These are phyloP conservation scores for Auxenochlorella pyrenoidosa DNA, from an alignment of 139 green algal species.

Conservation along the genomic window DNA sequence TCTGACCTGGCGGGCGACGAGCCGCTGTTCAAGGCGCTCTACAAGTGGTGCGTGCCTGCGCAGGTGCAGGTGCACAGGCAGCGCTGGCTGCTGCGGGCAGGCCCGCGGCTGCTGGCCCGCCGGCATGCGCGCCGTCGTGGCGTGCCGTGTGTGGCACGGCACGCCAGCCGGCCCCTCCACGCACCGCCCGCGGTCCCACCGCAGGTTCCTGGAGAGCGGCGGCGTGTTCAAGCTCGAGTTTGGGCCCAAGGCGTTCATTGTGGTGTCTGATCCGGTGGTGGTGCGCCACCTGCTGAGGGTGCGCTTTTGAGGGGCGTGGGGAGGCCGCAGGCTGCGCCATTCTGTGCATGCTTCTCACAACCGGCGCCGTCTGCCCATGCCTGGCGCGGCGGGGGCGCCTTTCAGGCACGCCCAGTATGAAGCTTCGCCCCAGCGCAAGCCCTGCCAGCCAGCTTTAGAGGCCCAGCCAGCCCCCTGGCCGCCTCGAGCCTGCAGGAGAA, in stretches of 20 bases:
- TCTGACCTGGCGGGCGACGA: slow-evolving; percentile 91
- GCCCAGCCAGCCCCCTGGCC: background rate
- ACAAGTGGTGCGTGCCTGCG: slow-evolving; percentile 78
- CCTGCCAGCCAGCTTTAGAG: background rate
- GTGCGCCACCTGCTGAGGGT: slow-evolving; percentile 91
- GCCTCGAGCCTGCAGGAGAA: slow-evolving; percentile 77
- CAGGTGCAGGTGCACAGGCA: background rate
- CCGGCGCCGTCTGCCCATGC: too few species aligned
- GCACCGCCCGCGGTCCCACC: background rate
- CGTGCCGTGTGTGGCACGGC: too few species aligned
- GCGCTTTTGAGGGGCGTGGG: background rate
- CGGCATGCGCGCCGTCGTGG: too few species aligned
- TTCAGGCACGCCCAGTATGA: too few species aligned
- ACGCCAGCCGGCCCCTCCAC: background rate
- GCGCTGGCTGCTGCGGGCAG: too few species aligned
- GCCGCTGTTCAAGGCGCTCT: slow-evolving; percentile 94
- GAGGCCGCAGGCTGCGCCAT: background rate
- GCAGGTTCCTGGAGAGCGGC: slow-evolving; percentile 90
- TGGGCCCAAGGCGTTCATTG: slow-evolving; percentile 98
- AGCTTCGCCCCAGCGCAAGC: too few species aligned
- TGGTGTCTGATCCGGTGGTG: slow-evolving; percentile 97
- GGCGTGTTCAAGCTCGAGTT: slow-evolving; percentile 98
- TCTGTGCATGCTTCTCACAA: too few species aligned
- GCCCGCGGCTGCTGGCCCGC: too few species aligned
- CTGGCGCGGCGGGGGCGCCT: too few species aligned